phyloP scores from a whole-genome alignment of 139 green algal genomes.

The Raphidocelis subcapitata region DNA sequence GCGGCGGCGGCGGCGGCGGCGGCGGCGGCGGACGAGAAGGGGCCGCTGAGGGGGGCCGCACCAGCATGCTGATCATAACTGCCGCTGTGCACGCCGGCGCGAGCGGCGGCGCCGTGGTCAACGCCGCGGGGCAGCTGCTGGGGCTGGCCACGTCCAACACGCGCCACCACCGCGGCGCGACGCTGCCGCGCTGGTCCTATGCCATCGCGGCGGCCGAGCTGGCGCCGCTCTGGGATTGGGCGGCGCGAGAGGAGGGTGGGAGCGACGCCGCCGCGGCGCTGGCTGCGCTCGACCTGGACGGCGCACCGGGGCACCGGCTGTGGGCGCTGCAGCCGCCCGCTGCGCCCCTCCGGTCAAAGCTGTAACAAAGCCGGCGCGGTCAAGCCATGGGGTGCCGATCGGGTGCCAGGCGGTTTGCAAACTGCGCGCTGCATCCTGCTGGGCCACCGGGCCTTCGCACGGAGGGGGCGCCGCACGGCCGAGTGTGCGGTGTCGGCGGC shows the following conservation, averaged over 20 bases:
- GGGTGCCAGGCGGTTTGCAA: too few species aligned
- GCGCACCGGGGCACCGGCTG: background rate
- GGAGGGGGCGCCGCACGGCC: too few species aligned
- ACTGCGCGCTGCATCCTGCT: too few species aligned
- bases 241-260: too few species aligned
- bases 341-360: too few species aligned
- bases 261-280: too few species aligned
- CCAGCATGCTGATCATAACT: constrained; percentile 61
- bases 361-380: too few species aligned
- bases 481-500: too few species aligned
- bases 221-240: constrained; percentile 37
- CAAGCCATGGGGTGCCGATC: too few species aligned
- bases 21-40: background rate
- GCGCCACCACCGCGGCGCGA: constrained; percentile 24
- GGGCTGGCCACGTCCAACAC: constrained; percentile 76
- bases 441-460: too few species aligned
- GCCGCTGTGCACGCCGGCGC: constrained; percentile 70
- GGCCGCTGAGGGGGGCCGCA: background rate
- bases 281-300: constrained; percentile 1
- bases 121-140: constrained; percentile 44
- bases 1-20: background rate
- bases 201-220: constrained; percentile 53
- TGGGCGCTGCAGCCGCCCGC: constrained; percentile 9
- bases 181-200: constrained; percentile 67
- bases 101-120: constrained; percentile 68